A percentile compares a stretch with the other conserved stretches of the same genome.
phyloP scores from a whole-genome alignment of 2,329 filamentous ascomycete species.

The Cephalotrichum gorgonifer region DNA sequence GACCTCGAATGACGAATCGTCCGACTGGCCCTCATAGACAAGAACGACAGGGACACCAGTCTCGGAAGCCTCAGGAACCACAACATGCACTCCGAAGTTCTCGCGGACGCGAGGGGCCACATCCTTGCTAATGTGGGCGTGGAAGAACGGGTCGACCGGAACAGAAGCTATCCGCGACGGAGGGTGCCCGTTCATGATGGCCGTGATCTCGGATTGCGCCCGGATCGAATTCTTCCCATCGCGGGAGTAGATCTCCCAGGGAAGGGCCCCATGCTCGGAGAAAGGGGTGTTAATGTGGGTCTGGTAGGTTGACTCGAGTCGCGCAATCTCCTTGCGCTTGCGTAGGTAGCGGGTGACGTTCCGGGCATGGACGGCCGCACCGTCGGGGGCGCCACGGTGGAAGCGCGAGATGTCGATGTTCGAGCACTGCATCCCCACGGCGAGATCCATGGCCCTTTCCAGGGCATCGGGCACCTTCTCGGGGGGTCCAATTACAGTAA shows the following conservation, averaged over 20 bases:
- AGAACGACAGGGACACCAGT: slow-evolving; percentile 54
- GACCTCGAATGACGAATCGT: slow-evolving; percentile 37
- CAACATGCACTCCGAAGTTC: slow-evolving; percentile 61
- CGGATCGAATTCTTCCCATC: slow-evolving; percentile 75
- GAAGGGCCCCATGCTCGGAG: slow-evolving; percentile 56
- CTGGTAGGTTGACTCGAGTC: slow-evolving; percentile 69
- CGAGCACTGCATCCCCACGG: slow-evolving; percentile 75
- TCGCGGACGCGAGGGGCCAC: slow-evolving; percentile 54
- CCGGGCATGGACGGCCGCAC: slow-evolving; percentile 68
- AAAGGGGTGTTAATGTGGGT: slow-evolving; percentile 80
- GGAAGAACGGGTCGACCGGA: slow-evolving; percentile 68
- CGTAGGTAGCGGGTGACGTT: slow-evolving; percentile 82
- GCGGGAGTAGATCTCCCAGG: slow-evolving; percentile 81
- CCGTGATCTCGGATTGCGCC: slow-evolving; percentile 64
- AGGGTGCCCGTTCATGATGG: slow-evolving; percentile 63
- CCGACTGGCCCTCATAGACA: slow-evolving; percentile 59
- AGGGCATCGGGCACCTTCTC: slow-evolving; percentile 64
- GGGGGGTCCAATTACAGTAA: slow-evolving; percentile 75
- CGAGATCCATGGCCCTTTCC: slow-evolving; percentile 79
- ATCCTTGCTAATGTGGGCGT: slow-evolving; percentile 58
- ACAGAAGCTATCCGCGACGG: slow-evolving; percentile 60
- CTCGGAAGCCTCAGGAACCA: slow-evolving; percentile 57
- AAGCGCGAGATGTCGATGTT: slow-evolving; percentile 74
- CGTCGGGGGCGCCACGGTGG: slow-evolving; percentile 62
- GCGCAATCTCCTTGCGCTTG: slow-evolving; percentile 69